A percentile compares a stretch with the other conserved stretches of the same genome.
Evolutionary conservation across 495 filamentous ascomycete genomes (phyloP).

Genomic region (Talaromyces thailandensis): DNA sequence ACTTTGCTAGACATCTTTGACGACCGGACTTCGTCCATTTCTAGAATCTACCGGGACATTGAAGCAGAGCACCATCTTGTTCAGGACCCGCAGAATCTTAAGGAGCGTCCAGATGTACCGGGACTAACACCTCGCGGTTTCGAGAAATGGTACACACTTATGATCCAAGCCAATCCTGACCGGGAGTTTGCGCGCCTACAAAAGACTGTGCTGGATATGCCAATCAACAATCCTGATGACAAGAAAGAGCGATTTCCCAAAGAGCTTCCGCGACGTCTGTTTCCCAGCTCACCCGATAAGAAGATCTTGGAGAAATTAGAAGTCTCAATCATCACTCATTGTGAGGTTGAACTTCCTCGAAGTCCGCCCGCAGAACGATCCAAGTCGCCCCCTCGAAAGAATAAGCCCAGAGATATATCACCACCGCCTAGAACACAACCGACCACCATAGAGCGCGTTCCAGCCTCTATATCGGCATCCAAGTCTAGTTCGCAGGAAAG

Average conservation of each 20-base stretch:
- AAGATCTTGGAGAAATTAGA: slow-evolving; percentile 32
- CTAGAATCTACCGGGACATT: slow-evolving; percentile 66
- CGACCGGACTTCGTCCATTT: slow-evolving; percentile 48
- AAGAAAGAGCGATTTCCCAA: slow-evolving; percentile 70
- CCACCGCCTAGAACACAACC: slow-evolving; percentile 13
- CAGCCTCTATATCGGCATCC: slow-evolving; percentile 9
- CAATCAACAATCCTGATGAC: slow-evolving; percentile 65
- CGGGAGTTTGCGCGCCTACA: slow-evolving; percentile 67
- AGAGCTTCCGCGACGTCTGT: slow-evolving; percentile 63
- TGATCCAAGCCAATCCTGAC: slow-evolving; percentile 71
- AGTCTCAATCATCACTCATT: slow-evolving; percentile 35
- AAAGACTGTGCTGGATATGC: slow-evolving; percentile 63
- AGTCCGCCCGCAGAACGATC: slow-evolving; percentile 31
- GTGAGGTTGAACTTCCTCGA: slow-evolving; percentile 36
- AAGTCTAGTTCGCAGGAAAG: slow-evolving; percentile 34
- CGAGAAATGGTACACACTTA: slow-evolving; percentile 61
- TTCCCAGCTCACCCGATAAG: slow-evolving; percentile 44
- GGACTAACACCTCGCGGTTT: slow-evolving; percentile 76
- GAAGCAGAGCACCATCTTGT: slow-evolving; percentile 76
- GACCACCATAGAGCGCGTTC: slow-evolving; percentile 12
- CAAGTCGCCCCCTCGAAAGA: slow-evolving; percentile 14
- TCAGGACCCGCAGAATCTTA: slow-evolving; percentile 45
- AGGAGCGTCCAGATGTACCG: slow-evolving; percentile 58
- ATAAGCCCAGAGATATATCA: slow-evolving; percentile 11
- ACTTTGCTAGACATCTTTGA: slow-evolving; percentile 40